Percentiles rank a stretch among this genome's conserved stretches.
Evolutionary conservation across 108 stramenopile genomes (phyloP).

Genomic region (Pseudonitzschia multistriata): DNA sequence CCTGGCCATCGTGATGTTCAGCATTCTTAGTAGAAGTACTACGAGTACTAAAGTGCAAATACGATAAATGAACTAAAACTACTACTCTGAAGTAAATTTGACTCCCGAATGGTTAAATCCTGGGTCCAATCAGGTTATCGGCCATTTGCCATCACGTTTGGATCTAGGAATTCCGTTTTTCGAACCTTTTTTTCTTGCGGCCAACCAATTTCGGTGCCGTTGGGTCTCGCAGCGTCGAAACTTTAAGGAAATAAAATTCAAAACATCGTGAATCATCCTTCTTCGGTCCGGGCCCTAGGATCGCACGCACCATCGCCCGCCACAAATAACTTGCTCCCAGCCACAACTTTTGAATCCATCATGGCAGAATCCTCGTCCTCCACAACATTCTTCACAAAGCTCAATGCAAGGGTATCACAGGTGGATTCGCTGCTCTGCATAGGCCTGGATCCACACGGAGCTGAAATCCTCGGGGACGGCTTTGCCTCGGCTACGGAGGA

Average conservation of each 20-base stretch:
- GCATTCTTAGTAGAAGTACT: too few relatives aligned
- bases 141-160: not conserved
- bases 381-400: conserved; percentile 44
- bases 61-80: too few relatives aligned
- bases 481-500: conserved; percentile 30
- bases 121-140: not conserved
- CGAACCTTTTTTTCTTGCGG: not conserved
- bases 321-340: not conserved
- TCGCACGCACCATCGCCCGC: not conserved
- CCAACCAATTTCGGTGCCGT: not conserved
- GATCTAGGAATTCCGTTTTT: not conserved
- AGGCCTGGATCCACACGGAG: conserved; percentile 92
- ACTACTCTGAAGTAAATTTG: not conserved
- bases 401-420: conserved; percentile 52
- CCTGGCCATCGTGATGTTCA: too few relatives aligned
- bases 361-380: not conserved
- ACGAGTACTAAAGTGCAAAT: too few relatives aligned
- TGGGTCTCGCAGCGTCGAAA: not conserved
- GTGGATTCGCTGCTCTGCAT: conserved; percentile 91
- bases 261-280: too few relatives aligned
- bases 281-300: not conserved
- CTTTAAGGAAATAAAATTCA: too few relatives aligned
- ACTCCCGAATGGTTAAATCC: not conserved
- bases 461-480: conserved; percentile 51
- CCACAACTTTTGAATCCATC: conserved; percentile 7